Percentiles rank a stretch among this genome's conserved stretches.
These are phyloP conservation scores for Phytophthora tentaculata DNA, from an alignment of 352 stramenopile genomes.

Conservation along the genomic window DNA sequence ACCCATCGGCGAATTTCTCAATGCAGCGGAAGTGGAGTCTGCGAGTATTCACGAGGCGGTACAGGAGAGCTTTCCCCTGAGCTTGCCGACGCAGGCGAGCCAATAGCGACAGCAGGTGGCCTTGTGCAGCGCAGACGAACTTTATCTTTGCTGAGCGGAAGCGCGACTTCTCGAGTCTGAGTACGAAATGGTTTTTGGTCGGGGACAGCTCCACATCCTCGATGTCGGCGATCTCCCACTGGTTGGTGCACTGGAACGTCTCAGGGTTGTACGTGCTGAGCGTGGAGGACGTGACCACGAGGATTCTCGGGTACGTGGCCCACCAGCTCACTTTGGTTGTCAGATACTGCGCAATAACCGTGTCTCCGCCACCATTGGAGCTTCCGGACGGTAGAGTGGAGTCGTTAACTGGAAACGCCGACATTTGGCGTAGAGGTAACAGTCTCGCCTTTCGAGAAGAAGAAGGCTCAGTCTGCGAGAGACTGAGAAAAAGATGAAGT, in stretches of 20 bases:
- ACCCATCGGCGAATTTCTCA: conserved; percentile 72
- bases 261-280: conserved; percentile 71
- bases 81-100: conserved; percentile 52
- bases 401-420: conserved; percentile 15
- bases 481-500: conserved; percentile 26
- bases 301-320: conserved; percentile 62
- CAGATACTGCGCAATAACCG: conserved; percentile 71
- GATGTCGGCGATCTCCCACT: conserved; percentile 74
- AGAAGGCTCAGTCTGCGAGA: conserved; percentile 5
- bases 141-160: conserved; percentile 63
- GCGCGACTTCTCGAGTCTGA: conserved; percentile 68
- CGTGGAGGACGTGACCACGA: conserved; percentile 58
- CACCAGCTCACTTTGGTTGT: conserved; percentile 75
- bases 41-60: conserved; percentile 35
- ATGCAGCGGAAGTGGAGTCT: conserved; percentile 64
- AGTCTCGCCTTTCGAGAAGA: conserved; percentile 9
- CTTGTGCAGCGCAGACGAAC: conserved; percentile 60
- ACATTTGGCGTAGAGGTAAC: conserved; percentile 26
- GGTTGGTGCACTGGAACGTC: conserved; percentile 72
- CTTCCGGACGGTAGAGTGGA: conserved; percentile 10
- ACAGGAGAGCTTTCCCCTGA: conserved; percentile 43
- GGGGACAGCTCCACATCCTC: conserved; percentile 49
- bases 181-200: conserved; percentile 59
- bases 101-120: conserved; percentile 64
- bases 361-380: conserved; percentile 25